Conservation (phyloP, 805 yeast species). For the Candida piceae region DNA sequence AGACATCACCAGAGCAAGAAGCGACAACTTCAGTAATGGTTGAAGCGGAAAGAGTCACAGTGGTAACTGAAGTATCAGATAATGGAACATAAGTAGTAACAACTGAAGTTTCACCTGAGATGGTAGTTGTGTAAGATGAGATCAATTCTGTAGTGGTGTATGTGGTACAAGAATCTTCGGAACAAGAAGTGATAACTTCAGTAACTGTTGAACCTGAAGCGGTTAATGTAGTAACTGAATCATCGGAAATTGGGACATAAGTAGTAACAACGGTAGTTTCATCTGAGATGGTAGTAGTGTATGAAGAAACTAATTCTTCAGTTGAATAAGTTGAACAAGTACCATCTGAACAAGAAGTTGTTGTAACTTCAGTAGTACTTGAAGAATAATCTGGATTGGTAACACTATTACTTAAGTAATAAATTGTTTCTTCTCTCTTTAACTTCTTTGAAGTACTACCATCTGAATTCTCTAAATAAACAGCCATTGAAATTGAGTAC, state of each 20-base stretch:
- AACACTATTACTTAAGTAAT: conserved; percentile 8
- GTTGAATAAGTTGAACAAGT: conserved; percentile 15
- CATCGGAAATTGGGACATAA: conserved; percentile 4
- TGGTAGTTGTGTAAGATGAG: conserved; percentile 19
- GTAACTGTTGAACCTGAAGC: conserved; percentile 4
- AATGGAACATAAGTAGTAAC: conserved; percentile 17
- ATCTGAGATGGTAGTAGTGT: conserved; percentile 17
- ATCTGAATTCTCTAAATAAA: conserved; percentile 7
- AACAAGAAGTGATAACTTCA: neutral
- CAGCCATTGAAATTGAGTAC: conserved; percentile 1
- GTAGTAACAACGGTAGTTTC: conserved; percentile 19
- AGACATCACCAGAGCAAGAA: conserved; percentile 2
- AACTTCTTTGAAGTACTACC: conserved; percentile 1
- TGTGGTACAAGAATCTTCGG: conserved; percentile 8
- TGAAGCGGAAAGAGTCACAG: conserved; percentile 7
- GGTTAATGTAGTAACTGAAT: conserved; percentile 5
- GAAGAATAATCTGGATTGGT: conserved; percentile 3
- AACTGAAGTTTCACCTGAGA: neutral
- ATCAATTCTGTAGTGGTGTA: conserved; percentile 14
- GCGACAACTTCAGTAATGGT: conserved; percentile 1
- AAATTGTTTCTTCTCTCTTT: conserved; percentile 14
- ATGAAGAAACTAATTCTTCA: conserved; percentile 17
- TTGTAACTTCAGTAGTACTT: conserved; percentile 2
- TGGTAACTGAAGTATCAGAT: no score
- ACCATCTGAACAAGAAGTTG: conserved; percentile 2